A percentile compares a stretch with the other conserved stretches of the same genome.
Conservation (phyloP, 495 filamentous ascomycete species). For the Chlorociboria aeruginascens region DNA sequence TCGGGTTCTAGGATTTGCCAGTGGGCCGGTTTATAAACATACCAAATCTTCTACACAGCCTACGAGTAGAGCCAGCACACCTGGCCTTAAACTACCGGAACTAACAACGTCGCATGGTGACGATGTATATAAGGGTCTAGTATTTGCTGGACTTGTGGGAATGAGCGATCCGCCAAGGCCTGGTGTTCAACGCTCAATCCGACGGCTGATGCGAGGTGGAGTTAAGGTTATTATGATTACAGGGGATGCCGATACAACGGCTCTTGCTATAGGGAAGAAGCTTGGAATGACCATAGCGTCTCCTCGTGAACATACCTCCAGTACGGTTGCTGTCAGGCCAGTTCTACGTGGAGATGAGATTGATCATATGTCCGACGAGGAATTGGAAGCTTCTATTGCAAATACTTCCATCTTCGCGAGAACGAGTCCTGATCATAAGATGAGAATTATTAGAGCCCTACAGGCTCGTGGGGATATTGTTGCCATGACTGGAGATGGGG, state of each 20-base stretch:
- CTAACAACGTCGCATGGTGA: slow-evolving; percentile 41
- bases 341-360: slow-evolving; percentile 84
- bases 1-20: slow-evolving; percentile 83
- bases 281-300: slow-evolving; percentile 70
- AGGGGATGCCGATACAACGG: slow-evolving; percentile 88
- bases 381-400: slow-evolving; percentile 70
- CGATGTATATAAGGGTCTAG: slow-evolving; percentile 66
- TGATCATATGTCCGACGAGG: slow-evolving; percentile 74
- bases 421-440: slow-evolving; percentile 92
- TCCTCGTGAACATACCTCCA: slow-evolving; percentile 29
- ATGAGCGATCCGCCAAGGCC: slow-evolving; percentile 94
- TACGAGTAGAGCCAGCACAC: slow-evolving; percentile 23
- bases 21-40: slow-evolving; percentile 38
- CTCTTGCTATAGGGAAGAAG: slow-evolving; percentile 82
- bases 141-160: slow-evolving; percentile 84
- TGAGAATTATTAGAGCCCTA: slow-evolving; percentile 88
- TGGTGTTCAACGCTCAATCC: slow-evolving; percentile 79
- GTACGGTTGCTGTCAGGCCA: slow-evolving; percentile 42
- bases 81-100: slow-evolving; percentile 26
- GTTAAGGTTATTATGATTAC: slow-evolving; percentile 99
- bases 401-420: slow-evolving; percentile 90
- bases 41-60: slow-evolving; percentile 26
- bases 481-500: slow-evolving; percentile 96
- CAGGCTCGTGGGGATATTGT: slow-evolving; percentile 93
- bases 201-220: slow-evolving; percentile 81